These are phyloP conservation scores for Yamadazyma siamensis DNA, from an alignment of 1,139 yeast species.

Conservation along the genomic window DNA sequence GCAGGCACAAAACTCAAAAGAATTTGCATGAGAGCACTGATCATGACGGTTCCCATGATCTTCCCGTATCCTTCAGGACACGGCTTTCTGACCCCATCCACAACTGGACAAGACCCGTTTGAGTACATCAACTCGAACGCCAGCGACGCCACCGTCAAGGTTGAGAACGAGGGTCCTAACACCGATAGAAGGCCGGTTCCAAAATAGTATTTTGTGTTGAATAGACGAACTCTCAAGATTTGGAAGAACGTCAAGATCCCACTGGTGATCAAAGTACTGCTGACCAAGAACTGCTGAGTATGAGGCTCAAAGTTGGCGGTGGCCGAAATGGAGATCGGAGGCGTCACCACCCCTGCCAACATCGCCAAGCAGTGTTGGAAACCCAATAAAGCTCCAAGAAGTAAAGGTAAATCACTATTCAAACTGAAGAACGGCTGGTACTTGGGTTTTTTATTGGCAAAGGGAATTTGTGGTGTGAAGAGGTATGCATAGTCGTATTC, in stretches of 20 bases:
- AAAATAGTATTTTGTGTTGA: conserved; percentile 65
- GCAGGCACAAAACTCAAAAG: conserved; percentile 75
- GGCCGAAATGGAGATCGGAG: conserved; percentile 67
- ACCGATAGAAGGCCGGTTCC: conserved; percentile 89
- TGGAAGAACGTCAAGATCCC: conserved; percentile 74
- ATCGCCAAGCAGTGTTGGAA: conserved; percentile 84
- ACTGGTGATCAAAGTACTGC: conserved; percentile 70
- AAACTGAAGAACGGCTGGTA: conserved; percentile 80
- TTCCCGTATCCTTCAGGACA: conserved; percentile 91
- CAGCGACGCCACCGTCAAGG: conserved; percentile 72
- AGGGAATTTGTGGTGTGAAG: conserved; percentile 76
- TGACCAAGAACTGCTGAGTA: conserved; percentile 66
- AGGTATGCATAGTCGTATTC: conserved; percentile 77
- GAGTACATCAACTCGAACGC: conserved; percentile 79
- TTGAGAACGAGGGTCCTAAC: conserved; percentile 87
- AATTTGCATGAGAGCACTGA: conserved; percentile 74
- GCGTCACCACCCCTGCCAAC: conserved; percentile 90
- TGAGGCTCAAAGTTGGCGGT: conserved; percentile 54
- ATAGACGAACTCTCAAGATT: conserved; percentile 76
- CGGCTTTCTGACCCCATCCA: conserved; percentile 62
- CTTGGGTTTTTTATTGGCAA: conserved; percentile 45
- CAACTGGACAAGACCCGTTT: conserved; percentile 63
- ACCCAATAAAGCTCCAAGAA: conserved; percentile 73
- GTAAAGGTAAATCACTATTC: conserved; percentile 72
- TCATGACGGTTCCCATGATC: conserved; percentile 74